These are phyloP conservation scores for Lepiota venenata DNA, from an alignment of 768 basidiomycete genomes.

Conservation along the genomic window DNA sequence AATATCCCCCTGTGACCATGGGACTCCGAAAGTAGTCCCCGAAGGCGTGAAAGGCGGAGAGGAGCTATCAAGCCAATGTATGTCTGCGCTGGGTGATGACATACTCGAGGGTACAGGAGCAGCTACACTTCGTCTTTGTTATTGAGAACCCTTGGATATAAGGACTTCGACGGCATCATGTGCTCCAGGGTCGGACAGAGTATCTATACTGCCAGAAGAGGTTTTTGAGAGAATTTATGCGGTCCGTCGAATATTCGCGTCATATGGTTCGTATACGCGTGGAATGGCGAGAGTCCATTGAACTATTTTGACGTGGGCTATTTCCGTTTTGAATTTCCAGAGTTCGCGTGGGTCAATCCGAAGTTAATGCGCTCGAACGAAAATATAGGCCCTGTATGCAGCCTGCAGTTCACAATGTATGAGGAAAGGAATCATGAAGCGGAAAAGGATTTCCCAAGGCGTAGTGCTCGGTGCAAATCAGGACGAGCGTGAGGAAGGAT, in stretches of 20 bases:
- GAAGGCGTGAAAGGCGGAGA: conserved; percentile 26
- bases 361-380: background rate
- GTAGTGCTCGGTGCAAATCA: too few relatives aligned
- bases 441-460: too few relatives aligned
- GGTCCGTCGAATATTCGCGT: background rate
- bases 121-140: background rate
- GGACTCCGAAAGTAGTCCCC: conserved; percentile 33
- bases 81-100: conserved; percentile 21
- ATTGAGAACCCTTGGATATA: background rate
- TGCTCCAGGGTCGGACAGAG: background rate
- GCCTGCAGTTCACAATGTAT: too few relatives aligned
- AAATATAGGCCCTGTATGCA: too few relatives aligned
- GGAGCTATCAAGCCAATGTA: conserved; percentile 31
- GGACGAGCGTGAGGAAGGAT: too few relatives aligned
- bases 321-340: background rate
- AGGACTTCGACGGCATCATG: conserved; percentile 4
- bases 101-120: conserved; percentile 8
- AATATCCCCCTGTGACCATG: conserved; percentile 33
- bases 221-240: background rate
- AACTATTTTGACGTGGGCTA: background rate
- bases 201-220: background rate
- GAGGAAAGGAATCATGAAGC: too few relatives aligned
- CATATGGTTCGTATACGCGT: background rate
- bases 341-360: background rate
- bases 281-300: background rate